phyloP scores from a whole-genome alignment of 148 eudicot genomes.

The Vaccinium myrtillus region DNA sequence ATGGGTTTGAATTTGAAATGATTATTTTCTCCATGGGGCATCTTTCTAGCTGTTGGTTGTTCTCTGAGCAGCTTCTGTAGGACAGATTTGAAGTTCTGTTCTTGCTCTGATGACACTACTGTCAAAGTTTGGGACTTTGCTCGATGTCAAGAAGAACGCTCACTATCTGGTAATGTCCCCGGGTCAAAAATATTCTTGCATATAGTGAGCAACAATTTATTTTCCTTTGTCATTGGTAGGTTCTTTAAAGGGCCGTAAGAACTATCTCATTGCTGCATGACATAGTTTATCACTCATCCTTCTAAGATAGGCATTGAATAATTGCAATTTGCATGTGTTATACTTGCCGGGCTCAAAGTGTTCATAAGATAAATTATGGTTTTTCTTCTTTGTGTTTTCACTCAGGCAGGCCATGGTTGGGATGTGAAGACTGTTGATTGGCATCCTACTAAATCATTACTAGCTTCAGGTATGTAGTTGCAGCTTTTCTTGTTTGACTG shows the following conservation, averaged over 20 bases:
- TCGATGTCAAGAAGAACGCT: constrained; percentile 88
- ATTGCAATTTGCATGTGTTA: background rate
- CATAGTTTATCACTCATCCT: background rate
- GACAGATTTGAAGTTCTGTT: constrained; percentile 95
- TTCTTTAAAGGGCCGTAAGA: background rate
- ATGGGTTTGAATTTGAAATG: background rate
- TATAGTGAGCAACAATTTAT: background rate
- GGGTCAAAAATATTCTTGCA: background rate
- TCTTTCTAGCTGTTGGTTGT: constrained; percentile 12
- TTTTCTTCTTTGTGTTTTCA: constrained; percentile 42
- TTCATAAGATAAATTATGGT: constrained; percentile 51
- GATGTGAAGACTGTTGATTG: constrained; percentile 99
- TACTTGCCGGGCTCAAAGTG: background rate
- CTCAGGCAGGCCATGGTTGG: constrained; percentile 99
- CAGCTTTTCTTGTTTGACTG: background rate
- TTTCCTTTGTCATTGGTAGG: background rate
- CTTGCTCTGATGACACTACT: constrained; percentile 97
- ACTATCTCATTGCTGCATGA: background rate
- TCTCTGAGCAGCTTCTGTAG: constrained; percentile 74
- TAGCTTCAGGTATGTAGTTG: constrained; percentile 74
- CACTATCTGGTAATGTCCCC: constrained; percentile 88
- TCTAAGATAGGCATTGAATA: background rate
- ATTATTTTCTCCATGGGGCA: background rate
- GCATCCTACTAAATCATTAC: constrained; percentile 93
- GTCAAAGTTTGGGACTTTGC: constrained; percentile 99